Base-by-base conservation (phyloP, 2,329 filamentous ascomycete genomes). In the Coniella lustricola region DNA sequence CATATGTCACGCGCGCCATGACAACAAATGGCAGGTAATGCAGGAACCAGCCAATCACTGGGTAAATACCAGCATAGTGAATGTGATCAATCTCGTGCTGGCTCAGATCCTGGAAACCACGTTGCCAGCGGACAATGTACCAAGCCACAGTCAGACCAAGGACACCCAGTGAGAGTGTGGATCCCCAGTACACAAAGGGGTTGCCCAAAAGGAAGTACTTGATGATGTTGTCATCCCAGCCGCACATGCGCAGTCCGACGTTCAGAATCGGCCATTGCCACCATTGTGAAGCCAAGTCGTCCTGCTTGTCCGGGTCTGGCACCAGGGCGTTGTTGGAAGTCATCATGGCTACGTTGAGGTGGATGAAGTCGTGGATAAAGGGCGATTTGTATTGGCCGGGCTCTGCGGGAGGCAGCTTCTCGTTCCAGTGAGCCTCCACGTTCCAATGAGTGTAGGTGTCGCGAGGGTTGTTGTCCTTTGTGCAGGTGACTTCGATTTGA, bases 341-440 rank as follows among this genome's bases (percentile, higher is more conserved):
- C 91, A 97, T 96, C 93, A 98, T 98, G 54, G 93, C 93, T 54
- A 98, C 93, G 65, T 98, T 98, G 53, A 97, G 74, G 67, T 98
- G 93, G 55, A 98, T 84, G 62, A 98, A 98, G 68, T 98, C 93
- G 64, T 95, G 90, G 62, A 95, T 76, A 77, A 98, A 98, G 2
- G 94, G 93, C 32, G 91, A 97, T 72, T 87, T 95, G 75, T 96
- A 98, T 49, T 87, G 84, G 60, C 86, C 88, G 47, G 93, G 87
- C 67, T 96, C 87, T 59, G 87, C 85, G 54, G 87, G 81, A 34
- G 93, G 91, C 21, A 97, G 79, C 72, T 85, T 93, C 13, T 96
- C 90, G 66, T 98, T 98, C 67, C 76, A 82, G 69, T 98, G 93
- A 48, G 88, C 85, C 73, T 98, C 93, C 31, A 98, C 85, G 69